These are phyloP conservation scores for Pseudogymnoascus sp. DNA, from an alignment of 2,329 filamentous ascomycete species.

Conservation along the genomic window DNA sequence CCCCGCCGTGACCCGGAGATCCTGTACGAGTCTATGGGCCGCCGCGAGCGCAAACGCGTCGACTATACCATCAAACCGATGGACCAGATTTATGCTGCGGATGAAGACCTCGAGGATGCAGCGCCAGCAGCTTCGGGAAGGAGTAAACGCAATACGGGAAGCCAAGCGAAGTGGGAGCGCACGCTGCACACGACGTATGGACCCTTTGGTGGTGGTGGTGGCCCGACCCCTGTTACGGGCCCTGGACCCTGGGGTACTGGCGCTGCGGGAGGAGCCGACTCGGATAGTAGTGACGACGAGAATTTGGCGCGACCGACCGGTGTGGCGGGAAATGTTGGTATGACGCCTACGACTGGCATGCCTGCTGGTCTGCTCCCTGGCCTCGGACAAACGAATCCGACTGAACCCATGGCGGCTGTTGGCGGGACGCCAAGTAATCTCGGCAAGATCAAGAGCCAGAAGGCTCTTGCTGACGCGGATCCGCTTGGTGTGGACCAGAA, in stretches of 20 bases:
- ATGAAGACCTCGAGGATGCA: slow-evolving; percentile 63
- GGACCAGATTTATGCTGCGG: slow-evolving; percentile 59
- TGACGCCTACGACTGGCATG: slow-evolving; percentile 48
- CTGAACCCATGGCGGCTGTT: slow-evolving; percentile 44
- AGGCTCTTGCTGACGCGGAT: slow-evolving; percentile 86
- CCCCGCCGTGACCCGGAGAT: slow-evolving; percentile 45
- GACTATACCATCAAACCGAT: slow-evolving; percentile 83
- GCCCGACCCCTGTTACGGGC: slow-evolving; percentile 39
- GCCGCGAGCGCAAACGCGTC: slow-evolving; percentile 55
- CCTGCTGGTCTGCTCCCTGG: slow-evolving; percentile 43
- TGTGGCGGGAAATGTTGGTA: slow-evolving; percentile 56
- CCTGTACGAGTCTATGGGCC: slow-evolving; percentile 48
- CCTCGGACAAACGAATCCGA: slow-evolving; percentile 43
- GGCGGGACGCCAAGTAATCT: slow-evolving; percentile 69
- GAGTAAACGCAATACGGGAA: slow-evolving; percentile 24
- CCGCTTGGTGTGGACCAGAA: slow-evolving; percentile 87
- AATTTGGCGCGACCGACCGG: slow-evolving; percentile 53
- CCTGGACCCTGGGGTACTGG: slow-evolving; percentile 66
- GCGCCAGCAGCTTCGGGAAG: slow-evolving; percentile 60
- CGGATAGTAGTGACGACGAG: slow-evolving; percentile 96
- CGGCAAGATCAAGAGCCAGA: slow-evolving; percentile 88
- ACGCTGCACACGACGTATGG: slow-evolving; percentile 83
- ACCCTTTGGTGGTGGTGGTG: slow-evolving; percentile 81
- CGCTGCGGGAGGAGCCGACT: slow-evolving; percentile 73
- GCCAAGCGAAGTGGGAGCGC: slow-evolving; percentile 55